Evolutionary conservation across 495 filamentous ascomycete species (phyloP), one percentile per base, ranked within the genome.

Genomic region (Penicillium cosmopolitanum): DNA sequence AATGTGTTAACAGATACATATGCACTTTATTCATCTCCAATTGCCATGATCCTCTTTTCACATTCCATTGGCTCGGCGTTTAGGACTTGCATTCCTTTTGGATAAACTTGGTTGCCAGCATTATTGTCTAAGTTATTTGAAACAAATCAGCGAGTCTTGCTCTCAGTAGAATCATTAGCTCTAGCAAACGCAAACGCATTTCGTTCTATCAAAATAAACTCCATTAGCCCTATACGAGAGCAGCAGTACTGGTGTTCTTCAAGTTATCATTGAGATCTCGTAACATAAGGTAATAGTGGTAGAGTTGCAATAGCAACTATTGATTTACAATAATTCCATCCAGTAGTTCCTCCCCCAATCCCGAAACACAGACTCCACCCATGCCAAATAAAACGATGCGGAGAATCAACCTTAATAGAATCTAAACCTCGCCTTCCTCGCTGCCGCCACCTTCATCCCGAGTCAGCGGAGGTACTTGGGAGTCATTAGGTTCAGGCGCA

Each of bases 371-470:
- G 9, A 53, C 50, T 28, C 48, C 23, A 51, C 6, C 16, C 36
- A 58, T 34, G 55, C 55, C 31, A 28, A 7, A 33, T 51, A 11
- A 28, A 42, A 51, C 15, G 31, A 47, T 19, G 42, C 15, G 16
- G 31, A 42, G 34, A 33, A 40, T 40, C 15, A 44, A 44, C 28
- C 28, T 44, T 0, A 7, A 44, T 7, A 18, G 1, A 44, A 19
- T 44, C 44, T 70, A 80, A 35, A 80, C 64, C 55, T 80, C 77
- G 12, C 77, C 77, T 55, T 80, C 77, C 59, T 80, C 77, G 34
- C 76, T 79, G 8, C 74, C 74, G 31, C 62, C 73, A 5, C 67
- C 72, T 23, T 73, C 73, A n/a, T 74, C 73, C 35, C 10, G 19
- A 48, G 18, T 12, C 6, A 21, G 21, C n/a, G 46, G 19, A 25